phyloP scores from a whole-genome alignment of 2,329 filamentous ascomycete species.

The Cordyceps cicadae region DNA sequence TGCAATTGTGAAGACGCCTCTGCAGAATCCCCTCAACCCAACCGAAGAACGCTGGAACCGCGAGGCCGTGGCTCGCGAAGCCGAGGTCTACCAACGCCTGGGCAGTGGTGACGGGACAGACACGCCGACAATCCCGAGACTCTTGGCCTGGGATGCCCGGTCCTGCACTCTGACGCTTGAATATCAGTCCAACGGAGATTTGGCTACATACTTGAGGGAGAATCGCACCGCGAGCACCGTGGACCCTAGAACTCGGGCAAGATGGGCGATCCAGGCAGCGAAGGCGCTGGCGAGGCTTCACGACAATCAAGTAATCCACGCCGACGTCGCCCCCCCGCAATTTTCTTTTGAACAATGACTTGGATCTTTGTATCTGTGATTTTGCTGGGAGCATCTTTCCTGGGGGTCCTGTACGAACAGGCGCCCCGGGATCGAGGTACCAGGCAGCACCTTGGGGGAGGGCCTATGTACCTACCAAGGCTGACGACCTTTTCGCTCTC shows the following conservation, averaged over 20 bases:
- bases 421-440: slow-evolving; percentile 19
- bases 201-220: slow-evolving; percentile 18
- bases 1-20: slow-evolving; percentile 18
- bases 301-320: slow-evolving; percentile 29
- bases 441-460: slow-evolving; percentile 18
- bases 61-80: slow-evolving; percentile 18
- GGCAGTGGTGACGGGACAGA: slow-evolving; percentile 10
- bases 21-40: slow-evolving; percentile 15
- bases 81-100: slow-evolving; percentile 19
- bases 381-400: slow-evolving; percentile 27
- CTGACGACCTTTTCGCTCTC: slow-evolving; percentile 24
- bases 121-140: slow-evolving; percentile 15
- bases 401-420: slow-evolving; percentile 16
- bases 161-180: slow-evolving; percentile 20
- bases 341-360: slow-evolving; percentile 26
- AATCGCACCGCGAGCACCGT: background rate
- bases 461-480: slow-evolving; percentile 17
- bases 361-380: slow-evolving; percentile 29
- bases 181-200: slow-evolving; percentile 20
- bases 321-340: slow-evolving; percentile 31
- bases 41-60: slow-evolving; percentile 4
- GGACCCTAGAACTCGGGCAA: slow-evolving; percentile 15
- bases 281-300: slow-evolving; percentile 28
- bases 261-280: slow-evolving; percentile 26
- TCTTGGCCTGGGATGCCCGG: slow-evolving; percentile 18